Base-by-base conservation (phyloP, 306 rosid species). In the Pyrus pyrifolia region DNA sequence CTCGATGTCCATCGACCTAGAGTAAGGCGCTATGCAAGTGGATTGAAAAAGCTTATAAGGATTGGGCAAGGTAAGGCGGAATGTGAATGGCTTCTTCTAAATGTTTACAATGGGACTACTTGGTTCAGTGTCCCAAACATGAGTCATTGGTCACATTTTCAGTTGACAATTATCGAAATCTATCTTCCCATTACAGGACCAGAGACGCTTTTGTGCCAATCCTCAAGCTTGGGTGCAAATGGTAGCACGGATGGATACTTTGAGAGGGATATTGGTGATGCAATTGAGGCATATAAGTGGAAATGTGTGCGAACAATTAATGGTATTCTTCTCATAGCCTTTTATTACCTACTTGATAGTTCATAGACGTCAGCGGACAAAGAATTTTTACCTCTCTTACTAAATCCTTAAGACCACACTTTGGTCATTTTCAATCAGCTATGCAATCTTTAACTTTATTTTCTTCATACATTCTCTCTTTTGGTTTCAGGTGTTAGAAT, bases 21-120 rank as follows among this genome's bases (percentile, higher is more conserved):
- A 86, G 84, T 92, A 80, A 92, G 90, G 85, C 86, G 93, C n/a
- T 92, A 90, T 80, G 96, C 97, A 22, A 80, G 81, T 83, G 98
- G 91, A 63, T 80, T 95, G 58, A 88, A 72, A 87, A 92, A 78
- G 84, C 86, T 92, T 73, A 92, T 85, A 77, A 86, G 80, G 88
- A 95, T 95, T 79, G 98, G 98, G 72, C 97, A 92, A 86, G 98
- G 98, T 91, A 86, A 85, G 52, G 66, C 75, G 55, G 31, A 40
- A 62, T 70, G 61, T 71, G 68, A 31, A 69, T 55, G 71, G 55
- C 17, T 40, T 35, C 40, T 58, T 59, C 38, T 38, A 8, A 15
- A 22, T 1, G 33, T 40, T 30, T 17, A 23, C 33, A 38, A 38
- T 72, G 40, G 44, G 67, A 38, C 57, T 35, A 58, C 57, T 57